Evolutionary conservation across 371 early-diverging fungal genomes (phyloP), one percentile per base, ranked within the genome.

Genomic region (Mortierella sp.): DNA sequence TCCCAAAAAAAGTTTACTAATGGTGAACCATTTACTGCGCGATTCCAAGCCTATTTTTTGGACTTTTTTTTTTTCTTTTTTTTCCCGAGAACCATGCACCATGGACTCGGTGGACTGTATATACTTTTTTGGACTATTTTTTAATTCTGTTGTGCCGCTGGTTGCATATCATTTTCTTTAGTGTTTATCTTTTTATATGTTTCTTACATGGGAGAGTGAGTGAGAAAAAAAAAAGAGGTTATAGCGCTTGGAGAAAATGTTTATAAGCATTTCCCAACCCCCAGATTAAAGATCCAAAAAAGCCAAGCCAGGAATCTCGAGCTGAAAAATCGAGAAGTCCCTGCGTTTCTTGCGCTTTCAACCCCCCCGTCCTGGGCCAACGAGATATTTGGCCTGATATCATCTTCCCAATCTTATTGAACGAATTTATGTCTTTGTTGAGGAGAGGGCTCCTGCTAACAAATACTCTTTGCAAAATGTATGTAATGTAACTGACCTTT

Each of bases 371-470:
- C 72, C 72, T 62, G 76, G 76, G 76, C 76, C 76, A 67, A 55
- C 64, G 66, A 61, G 71, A 70, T 70, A 62, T 75, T 76, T 71
- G 76, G 76, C 76, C 76, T 76, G 71, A 76, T 62, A 76, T 71
- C 68, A 76, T 66, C 34, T 32, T 62, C 66, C 76, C 71, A 60
- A 62, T 17, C 26, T 63, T 63, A 43, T 70, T 61, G 67, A 61
- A 66, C 51, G 65, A 66, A 63, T 71, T 76, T 71, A 71, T 76
- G 76, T 71, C 66, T 60, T 67, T 68, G 66, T 63, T 71, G 76
- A 71, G 76, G 76, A 76, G 76, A 76, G 76, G 76, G 76, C 76
- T 76, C 76, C 76, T 71, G 67, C 70, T 76, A 76, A 59, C 63
- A 76, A 61, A 54, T 51, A 51, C 53, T 51, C 26, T 51, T 37